These are phyloP conservation scores for Nicotiana knightiana DNA, from an alignment of 257 asterid genomes.

Conservation along the genomic window DNA sequence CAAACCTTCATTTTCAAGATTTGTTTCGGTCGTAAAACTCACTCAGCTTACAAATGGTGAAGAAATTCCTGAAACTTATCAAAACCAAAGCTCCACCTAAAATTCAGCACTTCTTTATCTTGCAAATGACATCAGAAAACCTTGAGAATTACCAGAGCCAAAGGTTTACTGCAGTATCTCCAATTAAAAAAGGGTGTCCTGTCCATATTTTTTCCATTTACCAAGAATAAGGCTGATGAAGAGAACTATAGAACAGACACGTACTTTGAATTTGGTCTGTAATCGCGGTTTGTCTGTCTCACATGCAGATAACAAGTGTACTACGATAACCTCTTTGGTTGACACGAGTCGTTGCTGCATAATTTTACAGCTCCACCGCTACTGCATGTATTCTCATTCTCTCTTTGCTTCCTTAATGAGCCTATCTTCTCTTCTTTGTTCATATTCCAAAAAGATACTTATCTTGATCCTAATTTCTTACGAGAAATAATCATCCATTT, in stretches of 20 bases:
- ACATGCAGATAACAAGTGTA: conserved; percentile 1
- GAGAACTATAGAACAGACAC: conserved; percentile 4
- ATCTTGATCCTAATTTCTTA: background rate
- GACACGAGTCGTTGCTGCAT: conserved; percentile 8
- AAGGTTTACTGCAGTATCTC: background rate
- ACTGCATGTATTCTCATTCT: background rate
- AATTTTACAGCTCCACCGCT: background rate
- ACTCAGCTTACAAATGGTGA: background rate
- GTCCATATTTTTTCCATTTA: background rate
- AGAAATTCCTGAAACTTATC: background rate
- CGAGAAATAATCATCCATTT: too few species aligned
- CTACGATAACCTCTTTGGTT: background rate
- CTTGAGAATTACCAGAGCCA: background rate
- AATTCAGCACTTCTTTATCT: too few species aligned
- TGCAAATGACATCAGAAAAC: background rate
- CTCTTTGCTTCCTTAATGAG: background rate
- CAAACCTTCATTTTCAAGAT: background rate
- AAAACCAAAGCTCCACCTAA: too few species aligned
- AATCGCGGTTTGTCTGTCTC: background rate
- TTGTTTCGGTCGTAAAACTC: background rate
- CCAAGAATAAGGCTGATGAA: background rate
- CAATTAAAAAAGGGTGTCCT: background rate
- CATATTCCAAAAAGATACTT: background rate
- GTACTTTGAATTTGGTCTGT: background rate
- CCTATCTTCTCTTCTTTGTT: too few species aligned